Evolutionary conservation across 768 basidiomycete genomes (phyloP).

Genomic region (Gloeopeniophorella convolvens): DNA sequence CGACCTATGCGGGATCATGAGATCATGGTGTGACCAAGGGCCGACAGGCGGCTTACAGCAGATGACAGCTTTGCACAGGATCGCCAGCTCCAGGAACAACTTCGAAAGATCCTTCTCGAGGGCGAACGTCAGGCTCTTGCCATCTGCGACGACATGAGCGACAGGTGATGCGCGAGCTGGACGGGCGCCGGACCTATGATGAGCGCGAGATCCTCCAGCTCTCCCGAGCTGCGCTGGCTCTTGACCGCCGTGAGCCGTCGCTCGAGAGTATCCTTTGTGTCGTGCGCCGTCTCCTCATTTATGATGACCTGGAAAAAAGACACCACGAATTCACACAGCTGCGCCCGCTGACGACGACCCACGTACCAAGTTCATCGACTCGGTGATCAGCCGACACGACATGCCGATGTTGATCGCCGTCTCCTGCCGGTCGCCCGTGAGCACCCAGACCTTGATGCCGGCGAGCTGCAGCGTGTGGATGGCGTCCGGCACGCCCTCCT

Average conservation of each 20-base stretch:
- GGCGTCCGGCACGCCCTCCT: conserved; percentile 97
- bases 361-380: conserved; percentile 93
- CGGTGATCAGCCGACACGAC: conserved; percentile 93
- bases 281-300: conserved; percentile 80
- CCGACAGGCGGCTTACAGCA: conserved; percentile 61
- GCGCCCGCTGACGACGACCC: background rate
- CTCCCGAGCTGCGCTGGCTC: conserved; percentile 85
- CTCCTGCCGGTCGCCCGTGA: conserved; percentile 97
- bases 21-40: background rate
- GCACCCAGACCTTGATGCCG: conserved; percentile 98
- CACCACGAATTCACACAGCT: background rate
- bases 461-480: conserved; percentile 98
- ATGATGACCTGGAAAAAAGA: conserved; percentile 69
- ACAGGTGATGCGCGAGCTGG: background rate
- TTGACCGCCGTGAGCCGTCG: conserved; percentile 90
- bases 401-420: conserved; percentile 99
- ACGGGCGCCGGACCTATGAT: conserved; percentile 64
- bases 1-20: conserved; percentile 51
- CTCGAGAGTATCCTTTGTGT: conserved; percentile 78
- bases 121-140: conserved; percentile 89
- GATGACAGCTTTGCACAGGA: conserved; percentile 98
- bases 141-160: conserved; percentile 47
- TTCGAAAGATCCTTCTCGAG: conserved; percentile 90
- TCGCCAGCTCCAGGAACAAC: conserved; percentile 86
- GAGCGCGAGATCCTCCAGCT: conserved; percentile 90